phyloP scores from a whole-genome alignment of 495 filamentous ascomycete genomes.

The Cudoniella acicularis region DNA sequence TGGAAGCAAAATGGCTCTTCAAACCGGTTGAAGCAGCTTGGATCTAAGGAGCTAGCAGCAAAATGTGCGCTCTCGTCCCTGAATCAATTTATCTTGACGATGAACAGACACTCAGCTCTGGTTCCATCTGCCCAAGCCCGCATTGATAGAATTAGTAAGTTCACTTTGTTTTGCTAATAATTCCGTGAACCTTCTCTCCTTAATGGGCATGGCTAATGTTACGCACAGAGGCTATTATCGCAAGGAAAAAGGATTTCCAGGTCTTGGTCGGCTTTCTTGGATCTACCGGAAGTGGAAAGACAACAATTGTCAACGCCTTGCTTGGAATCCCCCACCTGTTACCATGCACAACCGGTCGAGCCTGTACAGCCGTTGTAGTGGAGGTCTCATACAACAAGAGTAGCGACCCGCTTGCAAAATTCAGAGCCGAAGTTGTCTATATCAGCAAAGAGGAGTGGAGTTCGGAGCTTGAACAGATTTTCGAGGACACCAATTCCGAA shows the following conservation, averaged over 20 bases:
- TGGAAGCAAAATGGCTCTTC: not conserved
- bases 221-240: not conserved
- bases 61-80: not conserved
- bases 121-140: not conserved
- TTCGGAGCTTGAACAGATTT: slow-evolving; percentile 47
- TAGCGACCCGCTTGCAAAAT: slow-evolving; percentile 39
- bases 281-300: slow-evolving; percentile 48
- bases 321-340: slow-evolving; percentile 34
- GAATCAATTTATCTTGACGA: not conserved
- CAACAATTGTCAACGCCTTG: slow-evolving; percentile 47
- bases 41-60: not conserved
- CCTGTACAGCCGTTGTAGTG: slow-evolving; percentile 64
- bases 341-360: slow-evolving; percentile 32
- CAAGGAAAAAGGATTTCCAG: slow-evolving; percentile 7
- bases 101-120: not conserved
- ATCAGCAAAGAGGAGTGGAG: slow-evolving; percentile 54
- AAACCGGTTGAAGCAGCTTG: not conserved
- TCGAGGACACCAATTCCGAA: slow-evolving; percentile 36
- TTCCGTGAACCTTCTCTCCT: not conserved
- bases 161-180: not conserved
- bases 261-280: slow-evolving; percentile 44
- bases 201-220: not conserved
- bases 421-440: slow-evolving; percentile 60
- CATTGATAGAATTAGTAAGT: not conserved
- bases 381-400: slow-evolving; percentile 59